Conservation (phyloP, 257 asterid species). For the Gentiana dahurica region DNA sequence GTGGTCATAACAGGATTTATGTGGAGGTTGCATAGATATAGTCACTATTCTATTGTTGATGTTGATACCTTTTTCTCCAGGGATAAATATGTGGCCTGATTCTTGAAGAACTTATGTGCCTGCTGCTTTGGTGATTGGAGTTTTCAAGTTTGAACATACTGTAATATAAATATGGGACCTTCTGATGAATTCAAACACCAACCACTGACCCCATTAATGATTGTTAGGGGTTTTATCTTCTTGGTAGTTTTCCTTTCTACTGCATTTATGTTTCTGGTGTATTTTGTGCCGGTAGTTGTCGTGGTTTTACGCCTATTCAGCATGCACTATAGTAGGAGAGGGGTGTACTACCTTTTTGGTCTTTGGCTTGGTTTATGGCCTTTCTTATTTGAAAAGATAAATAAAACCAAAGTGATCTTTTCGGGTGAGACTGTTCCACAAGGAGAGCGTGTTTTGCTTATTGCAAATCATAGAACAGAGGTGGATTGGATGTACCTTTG, state of each 20-base stretch:
- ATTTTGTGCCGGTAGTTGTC: conserved; percentile 32
- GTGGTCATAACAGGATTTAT: too few relatives aligned
- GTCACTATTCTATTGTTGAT: too few relatives aligned
- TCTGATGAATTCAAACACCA: conserved; percentile 25
- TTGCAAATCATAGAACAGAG: conserved; percentile 87
- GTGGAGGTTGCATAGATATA: too few relatives aligned
- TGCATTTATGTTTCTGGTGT: conserved; percentile 60
- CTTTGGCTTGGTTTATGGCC: conserved; percentile 94
- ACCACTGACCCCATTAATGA: conserved; percentile 37
- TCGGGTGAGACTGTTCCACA: conserved; percentile 69
- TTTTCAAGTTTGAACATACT: too few relatives aligned
- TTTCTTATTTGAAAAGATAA: conserved; percentile 70
- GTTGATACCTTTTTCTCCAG: too few relatives aligned
- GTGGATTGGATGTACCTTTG: conserved; percentile 97
- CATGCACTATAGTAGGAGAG: conserved; percentile 52
- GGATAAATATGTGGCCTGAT: too few relatives aligned
- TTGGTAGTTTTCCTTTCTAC: conserved; percentile 38
- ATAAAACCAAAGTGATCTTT: conserved; percentile 62
- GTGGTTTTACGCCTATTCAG: conserved; percentile 42
- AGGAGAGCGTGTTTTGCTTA: conserved; percentile 56
- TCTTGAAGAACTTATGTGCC: too few relatives aligned
- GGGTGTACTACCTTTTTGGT: conserved; percentile 46
- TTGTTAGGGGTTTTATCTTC: conserved; percentile 53
- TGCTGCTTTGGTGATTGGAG: too few relatives aligned
- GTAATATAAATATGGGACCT: neutral